phyloP scores from a whole-genome alignment of 2,329 filamentous ascomycete genomes.

The Fusarium sp. region DNA sequence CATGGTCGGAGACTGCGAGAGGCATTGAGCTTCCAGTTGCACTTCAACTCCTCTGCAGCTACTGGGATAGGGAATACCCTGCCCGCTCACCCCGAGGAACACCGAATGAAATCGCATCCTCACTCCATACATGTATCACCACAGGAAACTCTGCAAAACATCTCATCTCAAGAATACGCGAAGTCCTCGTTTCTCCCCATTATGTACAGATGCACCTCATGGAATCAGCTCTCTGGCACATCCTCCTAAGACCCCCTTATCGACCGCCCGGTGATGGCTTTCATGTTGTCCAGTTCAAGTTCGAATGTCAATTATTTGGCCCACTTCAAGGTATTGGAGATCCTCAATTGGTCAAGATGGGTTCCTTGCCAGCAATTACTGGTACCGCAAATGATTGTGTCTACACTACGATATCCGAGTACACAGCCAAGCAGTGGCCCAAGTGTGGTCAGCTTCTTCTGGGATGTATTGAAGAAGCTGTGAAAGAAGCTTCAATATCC shows the following conservation, averaged over 20 bases:
- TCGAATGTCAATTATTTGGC: constrained; percentile 54
- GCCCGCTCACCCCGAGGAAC: constrained; percentile 53
- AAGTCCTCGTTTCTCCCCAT: constrained; percentile 53
- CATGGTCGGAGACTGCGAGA: constrained; percentile 53
- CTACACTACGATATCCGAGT: constrained; percentile 54
- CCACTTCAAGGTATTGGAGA: constrained; percentile 50
- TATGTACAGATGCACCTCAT: constrained; percentile 57
- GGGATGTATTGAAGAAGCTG: constrained; percentile 53
- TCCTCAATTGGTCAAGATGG: constrained; percentile 50
- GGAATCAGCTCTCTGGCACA: constrained; percentile 57
- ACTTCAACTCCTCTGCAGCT: constrained; percentile 55
- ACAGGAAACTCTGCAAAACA: constrained; percentile 50
- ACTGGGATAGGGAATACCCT: constrained; percentile 56
- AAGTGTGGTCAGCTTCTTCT: constrained; percentile 52
- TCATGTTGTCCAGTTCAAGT: constrained; percentile 55
- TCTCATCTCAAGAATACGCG: constrained; percentile 51
- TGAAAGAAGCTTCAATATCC: constrained; percentile 48
- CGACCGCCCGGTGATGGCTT: constrained; percentile 55
- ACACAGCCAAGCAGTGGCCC: constrained; percentile 53
- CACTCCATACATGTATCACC: constrained; percentile 50
- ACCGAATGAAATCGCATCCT: constrained; percentile 54
- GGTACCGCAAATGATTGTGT: constrained; percentile 54
- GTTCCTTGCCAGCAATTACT: constrained; percentile 53
- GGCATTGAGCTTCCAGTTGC: constrained; percentile 55
- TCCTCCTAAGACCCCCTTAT: constrained; percentile 52